A percentile compares a stretch with the other conserved stretches of the same genome.
Evolutionary conservation across 345 rosid genomes (phyloP).

Genomic region (Bruguiera parviflora): DNA sequence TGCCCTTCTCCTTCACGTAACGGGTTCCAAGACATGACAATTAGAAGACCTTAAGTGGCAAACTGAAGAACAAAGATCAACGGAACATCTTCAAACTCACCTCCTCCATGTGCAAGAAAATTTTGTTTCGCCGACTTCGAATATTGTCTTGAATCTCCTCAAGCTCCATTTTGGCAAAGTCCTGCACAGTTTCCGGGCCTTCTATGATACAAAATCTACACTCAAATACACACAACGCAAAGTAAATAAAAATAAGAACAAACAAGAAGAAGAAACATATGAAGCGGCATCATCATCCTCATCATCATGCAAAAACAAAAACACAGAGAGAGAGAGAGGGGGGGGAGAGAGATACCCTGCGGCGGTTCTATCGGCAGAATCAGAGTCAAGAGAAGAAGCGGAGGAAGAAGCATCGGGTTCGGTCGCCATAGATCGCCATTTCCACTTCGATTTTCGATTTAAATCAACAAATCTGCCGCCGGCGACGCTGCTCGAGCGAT

Average conservation of each 20-base stretch:
- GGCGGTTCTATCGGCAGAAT: slow-evolving; percentile 47
- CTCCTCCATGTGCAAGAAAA: slow-evolving; percentile 98
- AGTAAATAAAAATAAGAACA: neutral
- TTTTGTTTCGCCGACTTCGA: slow-evolving; percentile 87
- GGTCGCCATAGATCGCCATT: slow-evolving; percentile 54
- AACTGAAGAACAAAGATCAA: no score
- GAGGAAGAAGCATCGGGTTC: slow-evolving; percentile 52
- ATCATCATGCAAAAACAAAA: neutral
- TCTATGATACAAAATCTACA: slow-evolving; percentile 95
- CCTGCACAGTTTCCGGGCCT: slow-evolving; percentile 95
- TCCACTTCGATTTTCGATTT: slow-evolving; percentile 26
- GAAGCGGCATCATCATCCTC: no score
- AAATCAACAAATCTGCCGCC: slow-evolving; percentile 17
- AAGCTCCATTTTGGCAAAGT: slow-evolving; percentile 83
- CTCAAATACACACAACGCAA: slow-evolving; percentile 1
- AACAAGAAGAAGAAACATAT: no score
- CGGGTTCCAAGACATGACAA: no score
- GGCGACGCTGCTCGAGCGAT: neutral
- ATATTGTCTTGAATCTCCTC: slow-evolving; percentile 93
- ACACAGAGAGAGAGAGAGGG: neutral
- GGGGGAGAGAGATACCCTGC: slow-evolving; percentile 34
- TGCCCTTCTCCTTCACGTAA: no score
- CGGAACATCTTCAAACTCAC: slow-evolving; percentile 22
- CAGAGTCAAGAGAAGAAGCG: slow-evolving; percentile 51
- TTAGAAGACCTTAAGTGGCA: no score